phyloP scores from a whole-genome alignment of 2,329 filamentous ascomycete genomes.

The Aspergillus bombycis region DNA sequence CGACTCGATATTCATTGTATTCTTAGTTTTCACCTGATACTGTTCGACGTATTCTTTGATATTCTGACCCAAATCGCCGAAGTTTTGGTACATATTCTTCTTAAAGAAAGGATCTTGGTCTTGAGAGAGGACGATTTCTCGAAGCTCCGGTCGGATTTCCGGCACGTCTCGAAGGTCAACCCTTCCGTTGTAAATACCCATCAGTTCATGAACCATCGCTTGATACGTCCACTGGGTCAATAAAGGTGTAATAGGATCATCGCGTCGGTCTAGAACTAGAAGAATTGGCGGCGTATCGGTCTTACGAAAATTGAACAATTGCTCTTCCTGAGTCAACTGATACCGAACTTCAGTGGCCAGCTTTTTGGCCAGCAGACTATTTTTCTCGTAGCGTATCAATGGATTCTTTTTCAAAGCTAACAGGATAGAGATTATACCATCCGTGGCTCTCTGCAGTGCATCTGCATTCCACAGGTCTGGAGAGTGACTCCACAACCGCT shows the following conservation, averaged over 20 bases:
- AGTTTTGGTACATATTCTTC: slow-evolving; percentile 99
- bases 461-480: slow-evolving; percentile 92
- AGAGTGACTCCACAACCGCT: slow-evolving; percentile 77
- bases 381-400: slow-evolving; percentile 89
- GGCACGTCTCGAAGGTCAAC: slow-evolving; percentile 85
- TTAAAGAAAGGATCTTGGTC: slow-evolving; percentile 99
- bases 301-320: slow-evolving; percentile 93
- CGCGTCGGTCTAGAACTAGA: slow-evolving; percentile 84
- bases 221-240: slow-evolving; percentile 99
- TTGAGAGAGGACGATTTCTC: slow-evolving; percentile 91
- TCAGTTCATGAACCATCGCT: slow-evolving; percentile 97
- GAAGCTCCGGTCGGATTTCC: slow-evolving; percentile 82
- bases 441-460: slow-evolving; percentile 80
- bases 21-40: slow-evolving; percentile 97
- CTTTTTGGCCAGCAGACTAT: slow-evolving; percentile 87
- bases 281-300: slow-evolving; percentile 93
- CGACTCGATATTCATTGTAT: slow-evolving; percentile 91
- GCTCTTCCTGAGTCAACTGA: slow-evolving; percentile 91
- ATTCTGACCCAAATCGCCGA: slow-evolving; percentile 90
- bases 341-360: slow-evolving; percentile 91
- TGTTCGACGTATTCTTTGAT: slow-evolving; percentile 99
- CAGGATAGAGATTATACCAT: slow-evolving; percentile 81
- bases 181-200: slow-evolving; percentile 93
- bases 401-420: slow-evolving; percentile 96
- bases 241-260: slow-evolving; percentile 91